A percentile compares a stretch with the other conserved stretches of the same genome.
phyloP scores from a whole-genome alignment of 1,139 yeast species.

The Geotrichum restrictum region DNA sequence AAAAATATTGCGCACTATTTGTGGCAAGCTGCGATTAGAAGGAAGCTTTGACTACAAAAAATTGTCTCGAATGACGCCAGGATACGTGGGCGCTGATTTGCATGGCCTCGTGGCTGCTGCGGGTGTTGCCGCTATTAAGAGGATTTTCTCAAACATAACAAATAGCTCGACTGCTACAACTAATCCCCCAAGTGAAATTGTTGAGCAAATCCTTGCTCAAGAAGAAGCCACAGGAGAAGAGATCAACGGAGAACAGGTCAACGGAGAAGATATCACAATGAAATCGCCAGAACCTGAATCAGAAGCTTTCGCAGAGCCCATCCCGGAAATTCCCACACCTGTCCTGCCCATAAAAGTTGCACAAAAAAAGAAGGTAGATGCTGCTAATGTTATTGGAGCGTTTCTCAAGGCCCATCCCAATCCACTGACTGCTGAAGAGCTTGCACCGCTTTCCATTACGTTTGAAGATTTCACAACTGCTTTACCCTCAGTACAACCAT shows the following conservation, averaged over 20 bases:
- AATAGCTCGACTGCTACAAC: not conserved
- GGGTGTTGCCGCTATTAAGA: constrained; percentile 87
- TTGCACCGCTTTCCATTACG: constrained; percentile 68
- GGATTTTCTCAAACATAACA: constrained; percentile 54
- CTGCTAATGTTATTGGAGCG: constrained; percentile 60
- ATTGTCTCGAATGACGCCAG: constrained; percentile 91
- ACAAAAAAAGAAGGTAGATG: constrained; percentile 25
- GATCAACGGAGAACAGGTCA: constrained; percentile 15
- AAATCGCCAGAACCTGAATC: constrained; percentile 2
- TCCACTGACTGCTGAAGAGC: constrained; percentile 70
- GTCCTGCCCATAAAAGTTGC: constrained; percentile 23
- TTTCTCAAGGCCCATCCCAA: constrained; percentile 73
- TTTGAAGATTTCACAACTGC: constrained; percentile 80
- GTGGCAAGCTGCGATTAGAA: constrained; percentile 56
- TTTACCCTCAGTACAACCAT: constrained; percentile 90
- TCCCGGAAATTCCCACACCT: not conserved
- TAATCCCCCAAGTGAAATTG: constrained; percentile 7
- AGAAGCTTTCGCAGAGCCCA: not conserved
- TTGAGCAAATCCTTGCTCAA: constrained; percentile 42
- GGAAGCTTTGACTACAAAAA: constrained; percentile 67
- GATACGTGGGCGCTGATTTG: constrained; percentile 96
- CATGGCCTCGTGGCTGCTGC: constrained; percentile 94
- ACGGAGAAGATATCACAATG: constrained; percentile 22
- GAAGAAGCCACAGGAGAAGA: constrained; percentile 25
- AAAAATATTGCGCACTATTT: constrained; percentile 72